phyloP scores from a whole-genome alignment of 2,329 filamentous ascomycete genomes.

The Cadophora luteo-olivacea region DNA sequence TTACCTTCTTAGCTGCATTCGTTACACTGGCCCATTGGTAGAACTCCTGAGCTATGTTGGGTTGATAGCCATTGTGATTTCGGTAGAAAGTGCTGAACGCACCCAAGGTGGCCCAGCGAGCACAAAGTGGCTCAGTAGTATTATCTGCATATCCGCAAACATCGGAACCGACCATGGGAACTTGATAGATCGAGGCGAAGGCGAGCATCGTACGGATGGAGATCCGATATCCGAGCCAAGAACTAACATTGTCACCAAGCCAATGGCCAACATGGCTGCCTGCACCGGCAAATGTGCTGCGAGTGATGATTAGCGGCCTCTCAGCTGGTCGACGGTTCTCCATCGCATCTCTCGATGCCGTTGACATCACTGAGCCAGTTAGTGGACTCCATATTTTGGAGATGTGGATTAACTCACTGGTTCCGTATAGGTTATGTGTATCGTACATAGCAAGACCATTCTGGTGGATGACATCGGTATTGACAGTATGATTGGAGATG shows the following conservation, averaged over 20 bases:
- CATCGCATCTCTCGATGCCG: constrained; percentile 70
- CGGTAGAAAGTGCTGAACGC: constrained; percentile 80
- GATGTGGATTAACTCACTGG: constrained; percentile 44
- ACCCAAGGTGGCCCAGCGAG: constrained; percentile 76
- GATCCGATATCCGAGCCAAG: constrained; percentile 65
- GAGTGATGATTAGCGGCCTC: constrained; percentile 75
- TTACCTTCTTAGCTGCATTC: constrained; percentile 69
- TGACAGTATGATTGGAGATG: constrained; percentile 64
- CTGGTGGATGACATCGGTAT: constrained; percentile 71
- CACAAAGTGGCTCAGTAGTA: constrained; percentile 72
- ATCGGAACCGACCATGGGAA: constrained; percentile 74
- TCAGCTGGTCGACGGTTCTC: constrained; percentile 64
- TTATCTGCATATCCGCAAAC: constrained; percentile 78
- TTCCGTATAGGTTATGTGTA: constrained; percentile 79
- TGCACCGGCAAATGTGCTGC: constrained; percentile 77
- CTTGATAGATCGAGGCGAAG: constrained; percentile 69
- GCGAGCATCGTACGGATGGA: constrained; percentile 65
- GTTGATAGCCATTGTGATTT: constrained; percentile 66
- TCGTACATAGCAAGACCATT: constrained; percentile 75
- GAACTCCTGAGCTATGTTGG: constrained; percentile 69
- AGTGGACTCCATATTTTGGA: background rate
- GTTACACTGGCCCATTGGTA: constrained; percentile 72
- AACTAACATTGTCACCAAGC: constrained; percentile 63
- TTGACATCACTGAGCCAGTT: constrained; percentile 47
- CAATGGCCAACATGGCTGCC: constrained; percentile 68